Base-by-base conservation (phyloP, 2,329 filamentous ascomycete species). In the Cadophora sp. region DNA sequence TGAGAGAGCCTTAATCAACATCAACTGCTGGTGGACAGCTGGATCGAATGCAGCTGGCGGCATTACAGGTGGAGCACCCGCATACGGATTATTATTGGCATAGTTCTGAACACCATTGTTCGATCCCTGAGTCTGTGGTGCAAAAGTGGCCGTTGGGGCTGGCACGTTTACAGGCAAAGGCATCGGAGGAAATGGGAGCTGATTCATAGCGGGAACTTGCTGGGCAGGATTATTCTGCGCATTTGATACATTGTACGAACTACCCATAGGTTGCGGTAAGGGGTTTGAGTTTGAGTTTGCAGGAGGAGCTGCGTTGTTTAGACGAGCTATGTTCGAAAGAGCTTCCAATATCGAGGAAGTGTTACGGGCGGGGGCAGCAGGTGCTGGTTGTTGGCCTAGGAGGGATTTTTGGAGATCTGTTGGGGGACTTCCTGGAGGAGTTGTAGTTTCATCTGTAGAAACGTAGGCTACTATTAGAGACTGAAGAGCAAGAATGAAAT, bases 241-340 rank as follows among this genome's bases (percentile, higher is more conserved):
- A 78, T 79, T 82, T 80, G 85, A 79, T 74, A 84, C 79, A 80
- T 80, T 83, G 72, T 75, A 78, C 60, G 70, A 66, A 73, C 67
- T 77, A 75, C 72, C 70, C 69, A 78, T 76, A 66, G 76, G 72
- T 55, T 73, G 74, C 72, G 75, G 71, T 33, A 62, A 55, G 45
- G 70, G 64, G 53, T 36, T 64, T 45, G 70, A 64, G 53, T 36
- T 64, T 48, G 72, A 64, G 53, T 36, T 64, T 48, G 72, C 64
- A 43, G 74, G 64, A 61, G 83, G 79, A 61, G 82, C 79, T 63
- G 82, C 81, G 45, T 83, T 86, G 77, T 89, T 93, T 78, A 93
- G 90, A 71, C 91, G 90, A 47, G 91, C 91, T 80, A 96, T 91
- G 76, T 92, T 92, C 71, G 92, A 91, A 70, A 96, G 85, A 53